Evolutionary conservation across 495 filamentous ascomycete species (phyloP).

Genomic region (Penicillium paxilli): DNA sequence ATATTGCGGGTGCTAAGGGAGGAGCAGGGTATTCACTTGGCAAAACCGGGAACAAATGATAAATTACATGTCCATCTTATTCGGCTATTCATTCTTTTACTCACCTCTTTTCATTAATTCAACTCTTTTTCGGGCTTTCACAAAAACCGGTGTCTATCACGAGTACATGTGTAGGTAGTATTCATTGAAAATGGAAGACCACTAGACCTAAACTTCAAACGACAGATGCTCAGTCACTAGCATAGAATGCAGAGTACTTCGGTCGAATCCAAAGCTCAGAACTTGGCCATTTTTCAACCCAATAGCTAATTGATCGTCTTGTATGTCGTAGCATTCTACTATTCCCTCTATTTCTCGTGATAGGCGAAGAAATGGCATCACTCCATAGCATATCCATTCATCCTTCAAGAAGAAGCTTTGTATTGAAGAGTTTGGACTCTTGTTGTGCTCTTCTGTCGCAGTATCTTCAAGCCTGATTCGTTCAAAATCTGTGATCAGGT

Average conservation of each 20-base stretch:
- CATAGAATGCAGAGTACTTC: not conserved
- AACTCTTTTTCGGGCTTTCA: not conserved
- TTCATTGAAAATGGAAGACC: too few relatives aligned
- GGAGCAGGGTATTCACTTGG: not conserved
- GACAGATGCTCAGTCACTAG: too few relatives aligned
- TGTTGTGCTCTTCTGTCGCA: too few relatives aligned
- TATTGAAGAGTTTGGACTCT: too few relatives aligned
- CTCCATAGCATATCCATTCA: constrained; percentile 1
- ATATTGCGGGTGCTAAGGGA: not conserved
- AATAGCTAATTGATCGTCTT: not conserved
- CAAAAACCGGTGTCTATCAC: too few relatives aligned
- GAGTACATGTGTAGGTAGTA: too few relatives aligned
- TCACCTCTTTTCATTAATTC: not conserved
- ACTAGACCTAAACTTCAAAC: too few relatives aligned
- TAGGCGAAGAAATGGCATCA: not conserved
- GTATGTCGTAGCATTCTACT: not conserved
- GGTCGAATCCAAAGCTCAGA: not conserved
- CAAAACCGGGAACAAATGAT: not conserved
- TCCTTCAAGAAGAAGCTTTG: not conserved
- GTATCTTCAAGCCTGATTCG: not conserved
- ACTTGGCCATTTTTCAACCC: not conserved
- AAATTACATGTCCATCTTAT: too few relatives aligned
- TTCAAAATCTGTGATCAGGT: not conserved
- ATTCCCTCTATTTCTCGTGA: not conserved
- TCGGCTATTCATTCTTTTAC: not conserved